These are phyloP conservation scores for Calonectria montana DNA, from an alignment of 2,329 filamentous ascomycete genomes.

Conservation along the genomic window DNA sequence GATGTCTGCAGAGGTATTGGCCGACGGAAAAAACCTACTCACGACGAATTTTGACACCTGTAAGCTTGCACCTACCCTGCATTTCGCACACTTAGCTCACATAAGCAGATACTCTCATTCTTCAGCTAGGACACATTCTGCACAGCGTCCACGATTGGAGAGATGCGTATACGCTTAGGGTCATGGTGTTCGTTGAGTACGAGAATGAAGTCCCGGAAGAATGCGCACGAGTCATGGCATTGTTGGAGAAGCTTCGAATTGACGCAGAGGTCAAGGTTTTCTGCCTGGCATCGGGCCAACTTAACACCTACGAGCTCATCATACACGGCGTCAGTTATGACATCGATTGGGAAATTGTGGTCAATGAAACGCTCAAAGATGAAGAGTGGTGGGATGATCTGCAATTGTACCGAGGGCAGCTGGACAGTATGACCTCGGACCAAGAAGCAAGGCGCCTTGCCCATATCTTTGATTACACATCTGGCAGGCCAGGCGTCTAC, in stretches of 20 bases:
- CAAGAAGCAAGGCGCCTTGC: slow-evolving; percentile 58
- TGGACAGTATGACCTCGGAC: slow-evolving; percentile 51
- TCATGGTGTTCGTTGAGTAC: slow-evolving; percentile 91
- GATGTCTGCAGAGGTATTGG: slow-evolving; percentile 85
- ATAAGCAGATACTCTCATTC: slow-evolving; percentile 75
- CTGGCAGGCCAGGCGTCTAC: slow-evolving; percentile 55
- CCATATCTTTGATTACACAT: slow-evolving; percentile 57
- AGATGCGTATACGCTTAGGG: slow-evolving; percentile 76
- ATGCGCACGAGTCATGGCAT: slow-evolving; percentile 73
- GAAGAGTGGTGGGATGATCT: slow-evolving; percentile 89
- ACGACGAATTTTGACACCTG: slow-evolving; percentile 95
- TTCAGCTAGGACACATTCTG: slow-evolving; percentile 87
- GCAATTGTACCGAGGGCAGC: slow-evolving; percentile 62
- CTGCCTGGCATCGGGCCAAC: slow-evolving; percentile 79
- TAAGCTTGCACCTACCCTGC: slow-evolving; percentile 51
- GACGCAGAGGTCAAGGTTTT: slow-evolving; percentile 84
- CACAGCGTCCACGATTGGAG: slow-evolving; percentile 86
- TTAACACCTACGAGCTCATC: slow-evolving; percentile 81
- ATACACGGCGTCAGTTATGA: slow-evolving; percentile 74
- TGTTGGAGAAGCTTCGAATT: slow-evolving; percentile 85
- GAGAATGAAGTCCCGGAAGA: slow-evolving; percentile 87
- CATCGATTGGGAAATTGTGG: slow-evolving; percentile 66
- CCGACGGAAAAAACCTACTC: slow-evolving; percentile 74
- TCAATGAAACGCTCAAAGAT: slow-evolving; percentile 74
- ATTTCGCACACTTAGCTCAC: slow-evolving; percentile 22